Conservation (phyloP, 2,329 filamentous ascomycete genomes). For the Fusarium papillatum region DNA sequence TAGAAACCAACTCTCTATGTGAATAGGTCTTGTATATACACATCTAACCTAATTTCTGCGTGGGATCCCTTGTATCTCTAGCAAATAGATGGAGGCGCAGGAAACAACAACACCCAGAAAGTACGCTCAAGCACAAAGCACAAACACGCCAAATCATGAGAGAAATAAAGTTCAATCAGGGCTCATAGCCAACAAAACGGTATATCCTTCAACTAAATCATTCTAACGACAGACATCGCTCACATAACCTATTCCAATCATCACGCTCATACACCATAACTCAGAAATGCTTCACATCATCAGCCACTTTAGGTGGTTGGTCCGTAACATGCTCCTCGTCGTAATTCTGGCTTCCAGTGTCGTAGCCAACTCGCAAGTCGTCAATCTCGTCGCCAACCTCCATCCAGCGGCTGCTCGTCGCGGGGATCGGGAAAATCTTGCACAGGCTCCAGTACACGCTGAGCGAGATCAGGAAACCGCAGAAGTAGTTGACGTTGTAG, state of each 20-base stretch:
- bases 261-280: not conserved
- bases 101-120: not conserved
- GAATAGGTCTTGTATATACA: not conserved
- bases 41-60: not conserved
- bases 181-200: not conserved
- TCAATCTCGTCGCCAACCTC: conserved; percentile 78
- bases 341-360: conserved; percentile 52
- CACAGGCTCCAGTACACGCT: conserved; percentile 79
- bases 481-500: conserved; percentile 93
- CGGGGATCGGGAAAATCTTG: conserved; percentile 78
- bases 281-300: conserved; percentile 29
- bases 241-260: not conserved
- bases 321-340: conserved; percentile 52
- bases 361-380: conserved; percentile 63
- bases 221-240: not conserved
- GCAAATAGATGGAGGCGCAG: not conserved
- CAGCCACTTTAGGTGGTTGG: conserved; percentile 15
- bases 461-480: conserved; percentile 80
- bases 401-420: conserved; percentile 81
- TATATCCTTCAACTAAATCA: conserved; percentile 3
- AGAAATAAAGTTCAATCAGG: not conserved
- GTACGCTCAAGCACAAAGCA: not conserved
- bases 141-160: not conserved
- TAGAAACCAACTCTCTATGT: not conserved
- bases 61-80: not conserved